These are phyloP conservation scores for Hypoxylon sp. DNA, from an alignment of 2,329 filamentous ascomycete species.

Conservation along the genomic window DNA sequence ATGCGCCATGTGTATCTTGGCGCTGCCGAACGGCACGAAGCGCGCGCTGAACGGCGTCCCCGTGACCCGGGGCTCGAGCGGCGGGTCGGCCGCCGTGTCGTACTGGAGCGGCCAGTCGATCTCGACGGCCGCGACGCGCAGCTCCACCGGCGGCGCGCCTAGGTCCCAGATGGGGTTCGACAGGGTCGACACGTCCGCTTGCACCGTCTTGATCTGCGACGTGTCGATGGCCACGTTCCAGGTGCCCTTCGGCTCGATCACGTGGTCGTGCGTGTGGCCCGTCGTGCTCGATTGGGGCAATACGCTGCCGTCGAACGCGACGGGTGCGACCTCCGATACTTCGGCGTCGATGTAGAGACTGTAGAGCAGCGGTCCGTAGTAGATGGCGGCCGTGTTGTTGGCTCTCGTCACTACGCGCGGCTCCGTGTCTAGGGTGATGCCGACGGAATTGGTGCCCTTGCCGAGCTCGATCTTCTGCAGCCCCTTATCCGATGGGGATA, in stretches of 20 bases:
- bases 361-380: conserved; percentile 51
- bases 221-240: conserved; percentile 53
- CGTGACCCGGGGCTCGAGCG: conserved; percentile 35
- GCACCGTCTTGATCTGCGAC: conserved; percentile 47
- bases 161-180: conserved; percentile 48
- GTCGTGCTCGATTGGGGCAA: conserved; percentile 42
- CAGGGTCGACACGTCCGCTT: conserved; percentile 31
- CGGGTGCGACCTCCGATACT: conserved; percentile 37
- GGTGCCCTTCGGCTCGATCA: conserved; percentile 43
- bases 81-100: conserved; percentile 46
- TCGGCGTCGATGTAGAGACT: conserved; percentile 48
- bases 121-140: conserved; percentile 49
- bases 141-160: conserved; percentile 48
- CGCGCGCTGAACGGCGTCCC: conserved; percentile 47
- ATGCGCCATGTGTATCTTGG: conserved; percentile 52
- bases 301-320: conserved; percentile 36
- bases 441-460: conserved; percentile 40
- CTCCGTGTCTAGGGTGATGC: conserved; percentile 44
- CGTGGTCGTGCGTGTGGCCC: conserved; percentile 46
- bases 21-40: conserved; percentile 51
- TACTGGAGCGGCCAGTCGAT: conserved; percentile 50
- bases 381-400: conserved; percentile 50
- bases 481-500: conserved; percentile 41
- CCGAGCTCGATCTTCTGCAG: conserved; percentile 45
- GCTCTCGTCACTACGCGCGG: conserved; percentile 47